Conservation (phyloP, 2,329 filamentous ascomycete genomes). For the Paramyrothecium roridum region DNA sequence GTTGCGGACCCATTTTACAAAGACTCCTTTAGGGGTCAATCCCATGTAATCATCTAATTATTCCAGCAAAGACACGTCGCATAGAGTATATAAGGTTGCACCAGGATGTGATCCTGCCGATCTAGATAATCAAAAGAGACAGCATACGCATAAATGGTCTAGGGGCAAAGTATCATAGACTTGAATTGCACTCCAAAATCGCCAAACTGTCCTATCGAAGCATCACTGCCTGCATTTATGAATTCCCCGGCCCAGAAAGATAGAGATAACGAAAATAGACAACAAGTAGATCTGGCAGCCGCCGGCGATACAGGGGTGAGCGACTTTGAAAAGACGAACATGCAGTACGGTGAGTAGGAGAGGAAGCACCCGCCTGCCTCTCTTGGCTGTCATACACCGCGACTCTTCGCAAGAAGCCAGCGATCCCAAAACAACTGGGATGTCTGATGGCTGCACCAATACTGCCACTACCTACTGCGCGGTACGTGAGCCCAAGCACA, state of each 20-base stretch:
- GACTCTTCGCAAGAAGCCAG: not conserved
- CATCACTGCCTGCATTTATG: conserved; percentile 33
- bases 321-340: not conserved
- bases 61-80: too few species aligned
- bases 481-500: not conserved
- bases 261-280: conserved; percentile 19
- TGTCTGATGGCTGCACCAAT: not conserved
- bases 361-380: too few species aligned
- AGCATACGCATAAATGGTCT: not conserved
- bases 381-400: too few species aligned
- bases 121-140: not conserved
- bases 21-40: too few species aligned
- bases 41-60: too few species aligned
- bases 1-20: too few species aligned
- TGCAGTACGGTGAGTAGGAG: not conserved
- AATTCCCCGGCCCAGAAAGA: conserved; percentile 27
- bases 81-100: too few species aligned
- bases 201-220: conserved; percentile 49
- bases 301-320: not conserved
- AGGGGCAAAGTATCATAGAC: conserved; percentile 23
- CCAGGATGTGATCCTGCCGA: not conserved
- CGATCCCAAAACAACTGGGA: not conserved
- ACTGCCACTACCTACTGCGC: not conserved
- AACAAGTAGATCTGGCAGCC: conserved; percentile 11
- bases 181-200: conserved; percentile 47